Base-by-base conservation (phyloP, 176 grass and related monocot species). In the Triticum timopheevii region DNA sequence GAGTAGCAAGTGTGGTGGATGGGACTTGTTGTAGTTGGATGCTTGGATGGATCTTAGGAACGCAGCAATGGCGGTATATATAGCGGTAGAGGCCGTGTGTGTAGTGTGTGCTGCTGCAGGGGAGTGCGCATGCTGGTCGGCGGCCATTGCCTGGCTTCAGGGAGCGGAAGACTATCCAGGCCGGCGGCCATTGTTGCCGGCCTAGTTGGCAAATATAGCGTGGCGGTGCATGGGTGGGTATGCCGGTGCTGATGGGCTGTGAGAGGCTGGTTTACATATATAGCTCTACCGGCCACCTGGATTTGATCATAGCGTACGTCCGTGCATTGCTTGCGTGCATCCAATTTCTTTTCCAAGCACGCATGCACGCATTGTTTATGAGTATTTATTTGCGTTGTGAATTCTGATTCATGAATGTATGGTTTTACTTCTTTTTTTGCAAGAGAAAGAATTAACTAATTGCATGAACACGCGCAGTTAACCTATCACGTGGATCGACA, bases 41-140 rank as follows among this genome's bases (percentile, higher is more conserved):
- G 40, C 40, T 11, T 44, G 40, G 88, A 90, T 63, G 30, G 88
- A 90, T 71, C n/a, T 58, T 86, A 11, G 36, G 17, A 64, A 10
- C 28, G 24, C 45, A 85, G 7, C 77, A 36, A 54, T 72, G n/a
- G 71, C 22, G 12, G 79, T 5, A 35, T 44, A 56, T 89, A 84
- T 86, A 90, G 49, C 28, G 16, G 72, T 75, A 10, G 44, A 45
- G 47, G 15, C 72, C 5, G 40, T 13, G 71, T 49, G 72, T 13
- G 3, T 44, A 44, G 42, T 12, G 42, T 44, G 42, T 44, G 42
- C 42, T 72, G 20, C 69, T 23, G 24, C n/a, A 2, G 3, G 27
- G 33, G 15, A 52, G 49, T 54, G 16, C 15, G 50, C 50, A 16
- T 50, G 22, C 34, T 30, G 12, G 72, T 25, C 78, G 76, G 42